Conservation (phyloP, 2,329 filamentous ascomycete genomes). For the Aspergillus sp. region DNA sequence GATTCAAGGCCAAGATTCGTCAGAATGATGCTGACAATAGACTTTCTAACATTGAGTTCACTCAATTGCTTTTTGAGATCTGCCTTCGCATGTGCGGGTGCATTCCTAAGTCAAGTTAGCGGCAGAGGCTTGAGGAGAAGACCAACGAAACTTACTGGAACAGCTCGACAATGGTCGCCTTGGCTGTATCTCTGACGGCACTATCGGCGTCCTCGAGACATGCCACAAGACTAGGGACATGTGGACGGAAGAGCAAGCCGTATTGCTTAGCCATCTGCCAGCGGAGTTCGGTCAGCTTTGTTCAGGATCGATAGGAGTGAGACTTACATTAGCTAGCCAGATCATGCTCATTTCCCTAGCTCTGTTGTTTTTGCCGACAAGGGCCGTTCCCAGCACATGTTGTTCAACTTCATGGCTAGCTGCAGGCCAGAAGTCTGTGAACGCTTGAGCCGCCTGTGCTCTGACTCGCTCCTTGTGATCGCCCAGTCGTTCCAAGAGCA, state of each 20-base stretch:
- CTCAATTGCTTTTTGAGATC: conserved; percentile 86
- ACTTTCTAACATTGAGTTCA: conserved; percentile 79
- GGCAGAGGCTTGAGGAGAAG: not conserved
- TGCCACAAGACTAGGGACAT: conserved; percentile 80
- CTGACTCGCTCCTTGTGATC: conserved; percentile 87
- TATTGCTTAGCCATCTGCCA: conserved; percentile 76
- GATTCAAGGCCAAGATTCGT: conserved; percentile 65
- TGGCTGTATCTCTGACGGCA: conserved; percentile 81
- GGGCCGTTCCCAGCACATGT: conserved; percentile 73
- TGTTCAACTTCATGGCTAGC: conserved; percentile 75
- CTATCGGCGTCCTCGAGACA: conserved; percentile 88
- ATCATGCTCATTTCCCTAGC: conserved; percentile 83
- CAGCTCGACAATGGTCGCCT: conserved; percentile 79
- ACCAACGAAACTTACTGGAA: conserved; percentile 63
- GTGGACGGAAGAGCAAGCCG: conserved; percentile 76
- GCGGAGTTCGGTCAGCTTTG: conserved; percentile 13
- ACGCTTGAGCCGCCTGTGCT: conserved; percentile 69
- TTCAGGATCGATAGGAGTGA: conserved; percentile 11
- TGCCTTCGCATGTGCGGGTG: conserved; percentile 79
- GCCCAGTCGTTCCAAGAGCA: conserved; percentile 81
- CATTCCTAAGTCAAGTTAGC: conserved; percentile 56
- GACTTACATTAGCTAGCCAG: conserved; percentile 74
- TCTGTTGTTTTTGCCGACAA: conserved; percentile 77
- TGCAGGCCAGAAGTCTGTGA: conserved; percentile 74
- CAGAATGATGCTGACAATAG: conserved; percentile 80